phyloP scores from a whole-genome alignment of 441 rosid genomes.

The Melastoma candidum region DNA sequence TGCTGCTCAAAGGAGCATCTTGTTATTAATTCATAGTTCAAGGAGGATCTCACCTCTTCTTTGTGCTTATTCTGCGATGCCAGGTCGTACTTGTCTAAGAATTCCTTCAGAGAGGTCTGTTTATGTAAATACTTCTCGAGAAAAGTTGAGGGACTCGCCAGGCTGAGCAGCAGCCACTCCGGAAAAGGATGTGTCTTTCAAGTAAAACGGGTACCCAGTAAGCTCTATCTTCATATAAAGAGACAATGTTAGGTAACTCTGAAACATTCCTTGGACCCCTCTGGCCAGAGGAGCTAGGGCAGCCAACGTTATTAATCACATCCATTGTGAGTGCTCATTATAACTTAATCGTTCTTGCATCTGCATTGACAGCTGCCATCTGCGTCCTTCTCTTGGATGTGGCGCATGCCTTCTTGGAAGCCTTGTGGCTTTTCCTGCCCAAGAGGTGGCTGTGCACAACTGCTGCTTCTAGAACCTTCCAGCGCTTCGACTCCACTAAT shows the following conservation, averaged over 20 bases:
- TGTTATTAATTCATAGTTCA: slow-evolving; percentile 42
- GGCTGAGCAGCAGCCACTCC: slow-evolving; percentile 47
- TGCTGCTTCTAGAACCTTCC: slow-evolving; percentile 74
- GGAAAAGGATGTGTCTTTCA: slow-evolving; percentile 69
- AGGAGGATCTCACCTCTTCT: slow-evolving; percentile 56
- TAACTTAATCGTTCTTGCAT: slow-evolving; percentile 54
- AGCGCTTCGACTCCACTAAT: slow-evolving; percentile 69
- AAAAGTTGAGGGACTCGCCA: slow-evolving; percentile 45
- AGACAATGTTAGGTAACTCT: slow-evolving; percentile 30
- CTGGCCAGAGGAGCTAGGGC: slow-evolving; percentile 17
- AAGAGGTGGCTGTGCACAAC: slow-evolving; percentile 79
- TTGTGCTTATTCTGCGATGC: slow-evolving; percentile 68
- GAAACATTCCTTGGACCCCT: slow-evolving; percentile 27
- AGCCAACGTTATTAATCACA: slow-evolving; percentile 31
- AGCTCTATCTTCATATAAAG: slow-evolving; percentile 66
- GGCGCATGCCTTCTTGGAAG: slow-evolving; percentile 36
- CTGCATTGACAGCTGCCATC: slow-evolving; percentile 35
- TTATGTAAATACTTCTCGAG: slow-evolving; percentile 74
- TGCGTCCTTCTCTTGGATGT: slow-evolving; percentile 49
- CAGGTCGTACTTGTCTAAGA: slow-evolving; percentile 76
- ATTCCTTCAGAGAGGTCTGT: slow-evolving; percentile 83
- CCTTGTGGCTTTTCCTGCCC: slow-evolving; percentile 43
- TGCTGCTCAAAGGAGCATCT: slow-evolving; percentile 82
- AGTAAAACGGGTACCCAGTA: slow-evolving; percentile 77
- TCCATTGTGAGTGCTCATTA: slow-evolving; percentile 70